These are phyloP conservation scores for Leucocoprinus leucothites DNA, from an alignment of 768 basidiomycete species.

Conservation along the genomic window DNA sequence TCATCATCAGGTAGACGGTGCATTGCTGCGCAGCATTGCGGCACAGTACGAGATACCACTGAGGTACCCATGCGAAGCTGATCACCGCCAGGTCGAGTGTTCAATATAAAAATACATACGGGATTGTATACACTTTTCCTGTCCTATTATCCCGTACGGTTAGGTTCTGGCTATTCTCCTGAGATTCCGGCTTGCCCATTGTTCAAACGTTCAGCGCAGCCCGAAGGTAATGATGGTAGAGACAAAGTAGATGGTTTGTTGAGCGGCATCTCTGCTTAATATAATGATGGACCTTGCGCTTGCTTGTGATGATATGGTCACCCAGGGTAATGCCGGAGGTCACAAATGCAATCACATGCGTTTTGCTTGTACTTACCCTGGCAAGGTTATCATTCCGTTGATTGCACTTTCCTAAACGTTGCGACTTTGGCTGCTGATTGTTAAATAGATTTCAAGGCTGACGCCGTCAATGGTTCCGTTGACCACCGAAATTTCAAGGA, in stretches of 20 bases:
- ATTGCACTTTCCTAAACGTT: too few species aligned
- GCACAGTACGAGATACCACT: background rate
- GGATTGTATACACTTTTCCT: slow-evolving; percentile 69
- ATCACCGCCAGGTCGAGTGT: background rate
- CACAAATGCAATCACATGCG: background rate
- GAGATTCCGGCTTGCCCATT: slow-evolving; percentile 28
- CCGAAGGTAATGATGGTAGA: slow-evolving; percentile 3
- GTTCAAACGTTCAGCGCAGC: slow-evolving; percentile 3
- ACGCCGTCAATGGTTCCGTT: too few species aligned
- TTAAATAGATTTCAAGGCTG: too few species aligned
- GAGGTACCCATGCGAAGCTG: background rate
- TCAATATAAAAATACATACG: slow-evolving; percentile 43
- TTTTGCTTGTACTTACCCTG: too few species aligned
- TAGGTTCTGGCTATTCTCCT: slow-evolving; percentile 33
- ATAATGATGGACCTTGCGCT: background rate
- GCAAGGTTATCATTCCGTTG: too few species aligned
- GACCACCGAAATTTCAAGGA: too few species aligned
- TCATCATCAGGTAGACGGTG: too few species aligned
- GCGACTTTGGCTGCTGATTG: too few species aligned
- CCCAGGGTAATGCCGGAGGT: background rate
- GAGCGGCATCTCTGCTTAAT: background rate
- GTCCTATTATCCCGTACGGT: slow-evolving; percentile 85
- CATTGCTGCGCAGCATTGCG: too few species aligned
- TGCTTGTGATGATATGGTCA: too few species aligned
- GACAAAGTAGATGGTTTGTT: background rate